Evolutionary conservation across 129 eudicot species (phyloP), one percentile per base, ranked within the genome.

Genomic region (Mikania micrantha): DNA sequence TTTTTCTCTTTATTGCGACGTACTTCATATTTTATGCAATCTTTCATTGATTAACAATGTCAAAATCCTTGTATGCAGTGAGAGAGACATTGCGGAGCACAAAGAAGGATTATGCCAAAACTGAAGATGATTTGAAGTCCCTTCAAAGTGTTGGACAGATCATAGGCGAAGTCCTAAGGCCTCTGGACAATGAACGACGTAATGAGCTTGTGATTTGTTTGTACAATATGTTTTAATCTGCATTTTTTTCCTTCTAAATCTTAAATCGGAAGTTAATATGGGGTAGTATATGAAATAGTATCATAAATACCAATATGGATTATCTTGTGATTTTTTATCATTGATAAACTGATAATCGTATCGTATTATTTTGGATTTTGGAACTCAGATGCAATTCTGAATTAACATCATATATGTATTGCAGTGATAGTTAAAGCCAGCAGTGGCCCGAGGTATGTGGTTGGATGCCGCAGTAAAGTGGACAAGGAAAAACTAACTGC

Each of bases 121-220:
- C 97, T 0, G 99, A 94, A 77, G 99, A 94, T 78, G 99, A 94
- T 81, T 64, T 94, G 84, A 94, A 94, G 84, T 90, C 97, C 24
- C 97, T 94, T 56, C 99, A 94, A 79, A 94, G 99, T 48, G 99
- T 94, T 79, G 99, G 99, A 9, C 99, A 94, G 73, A 90, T 94
- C 67, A 94, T 94, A 12, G 99, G 99, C 5, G 99, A 94, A 78
- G 99, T 94, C 41, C 80, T 90, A 12, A 81, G 97, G 80, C 95
- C 99, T 59, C 82, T 94, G 72, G 97, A 94, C 76, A 90, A 87
- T 66, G 99, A 94, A 72, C 77, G 95, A 77, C 83, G 99, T 94
- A 87, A 89, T 60, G 45, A 28, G 4, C 40, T 56, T 73, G 3
- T 60, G 3, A 20, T 28, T 29, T 31, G 28, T 24, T 25, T 2